phyloP scores from a whole-genome alignment of 2,329 filamentous ascomycete species.

The Calycina marina region DNA sequence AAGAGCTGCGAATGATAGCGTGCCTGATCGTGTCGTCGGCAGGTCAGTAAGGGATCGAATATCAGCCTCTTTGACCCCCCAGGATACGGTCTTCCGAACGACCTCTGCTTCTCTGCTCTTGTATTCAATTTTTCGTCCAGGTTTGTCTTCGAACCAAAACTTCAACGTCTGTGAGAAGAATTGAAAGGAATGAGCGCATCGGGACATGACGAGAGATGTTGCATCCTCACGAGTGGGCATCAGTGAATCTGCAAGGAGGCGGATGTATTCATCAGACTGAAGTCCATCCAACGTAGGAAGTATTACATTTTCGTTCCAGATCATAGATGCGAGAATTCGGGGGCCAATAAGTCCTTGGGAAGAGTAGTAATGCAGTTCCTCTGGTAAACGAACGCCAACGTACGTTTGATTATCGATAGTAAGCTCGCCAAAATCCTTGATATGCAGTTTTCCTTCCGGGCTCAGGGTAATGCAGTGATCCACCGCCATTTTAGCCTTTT shows the following conservation, averaged over 20 bases:
- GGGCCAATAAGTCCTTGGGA: slow-evolving; percentile 69
- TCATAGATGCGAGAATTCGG: slow-evolving; percentile 68
- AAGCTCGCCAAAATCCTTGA: slow-evolving; percentile 57
- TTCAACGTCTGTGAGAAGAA: slow-evolving; percentile 64
- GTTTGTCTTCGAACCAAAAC: slow-evolving; percentile 70
- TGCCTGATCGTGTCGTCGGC: slow-evolving; percentile 27
- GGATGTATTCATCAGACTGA: slow-evolving; percentile 65
- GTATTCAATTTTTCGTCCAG: neutral
- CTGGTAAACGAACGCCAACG: slow-evolving; percentile 75
- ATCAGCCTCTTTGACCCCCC: slow-evolving; percentile 55
- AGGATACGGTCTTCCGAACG: slow-evolving; percentile 42
- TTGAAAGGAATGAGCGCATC: slow-evolving; percentile 70
- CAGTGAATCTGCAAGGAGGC: slow-evolving; percentile 61
- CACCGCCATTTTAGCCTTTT: slow-evolving; percentile 70
- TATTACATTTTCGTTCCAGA: slow-evolving; percentile 63
- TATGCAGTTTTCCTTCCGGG: slow-evolving; percentile 50
- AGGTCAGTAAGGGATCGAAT: slow-evolving; percentile 29
- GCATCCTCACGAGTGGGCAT: slow-evolving; percentile 62
- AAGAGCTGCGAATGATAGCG: slow-evolving; percentile 44
- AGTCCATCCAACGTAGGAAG: slow-evolving; percentile 77
- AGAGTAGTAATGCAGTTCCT: slow-evolving; percentile 83
- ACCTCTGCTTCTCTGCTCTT: slow-evolving; percentile 50
- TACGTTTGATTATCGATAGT: slow-evolving; percentile 81
- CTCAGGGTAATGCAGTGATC: slow-evolving; percentile 72
- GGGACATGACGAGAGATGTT: slow-evolving; percentile 62